These are phyloP conservation scores for Boletus edulis DNA, from an alignment of 768 basidiomycete species.

Conservation along the genomic window DNA sequence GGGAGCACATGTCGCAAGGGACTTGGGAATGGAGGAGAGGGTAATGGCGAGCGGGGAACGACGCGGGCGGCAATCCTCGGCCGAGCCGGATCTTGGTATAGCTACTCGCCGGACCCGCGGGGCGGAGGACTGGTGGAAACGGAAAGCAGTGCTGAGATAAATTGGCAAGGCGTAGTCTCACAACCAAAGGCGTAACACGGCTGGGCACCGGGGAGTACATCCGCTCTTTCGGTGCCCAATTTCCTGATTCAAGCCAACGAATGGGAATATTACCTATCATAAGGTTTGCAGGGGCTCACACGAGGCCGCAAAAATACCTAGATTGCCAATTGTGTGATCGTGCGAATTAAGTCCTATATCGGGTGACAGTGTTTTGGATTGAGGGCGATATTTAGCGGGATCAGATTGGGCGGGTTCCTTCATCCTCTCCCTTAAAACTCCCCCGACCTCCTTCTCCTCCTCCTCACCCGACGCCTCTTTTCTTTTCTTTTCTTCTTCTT, in stretches of 20 bases:
- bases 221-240: conserved; percentile 7
- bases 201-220: conserved; percentile 28
- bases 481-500: conserved; percentile 24
- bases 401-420: conserved; percentile 27
- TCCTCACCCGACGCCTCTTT: conserved; percentile 41
- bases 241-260: conserved; percentile 2
- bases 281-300: conserved; percentile 31
- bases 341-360: conserved; percentile 12
- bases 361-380: neutral
- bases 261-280: conserved; percentile 30
- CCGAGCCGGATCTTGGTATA: conserved; percentile 26
- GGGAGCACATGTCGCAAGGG: conserved; percentile 22
- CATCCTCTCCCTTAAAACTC: conserved; percentile 24
- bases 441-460: conserved; percentile 30
- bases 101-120: conserved; percentile 28
- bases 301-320: conserved; percentile 29
- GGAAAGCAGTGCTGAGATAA: conserved; percentile 20
- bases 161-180: conserved; percentile 7
- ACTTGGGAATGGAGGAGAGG: conserved; percentile 9
- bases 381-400: conserved; percentile 33
- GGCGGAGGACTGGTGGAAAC: conserved; percentile 3
- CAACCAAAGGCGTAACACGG: neutral
- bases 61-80: conserved; percentile 23
- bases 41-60: conserved; percentile 1
- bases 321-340: conserved; percentile 11